Evolutionary conservation across 2,329 filamentous ascomycete genomes (phyloP), one percentile per base, ranked within the genome.

Genomic region (Teratosphaeriaceae sp.): DNA sequence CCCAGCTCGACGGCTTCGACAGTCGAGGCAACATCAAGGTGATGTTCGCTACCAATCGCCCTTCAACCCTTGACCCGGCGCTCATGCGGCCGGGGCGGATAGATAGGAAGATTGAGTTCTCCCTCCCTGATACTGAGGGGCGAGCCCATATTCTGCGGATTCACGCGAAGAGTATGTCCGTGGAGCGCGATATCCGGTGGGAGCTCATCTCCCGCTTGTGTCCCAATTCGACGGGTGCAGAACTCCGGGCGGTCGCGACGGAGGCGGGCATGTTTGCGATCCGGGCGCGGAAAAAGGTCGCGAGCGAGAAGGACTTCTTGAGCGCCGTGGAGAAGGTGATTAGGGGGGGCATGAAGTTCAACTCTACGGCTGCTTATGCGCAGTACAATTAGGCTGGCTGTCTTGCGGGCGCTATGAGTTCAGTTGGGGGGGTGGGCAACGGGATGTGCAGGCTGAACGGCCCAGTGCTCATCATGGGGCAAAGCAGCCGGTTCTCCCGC

Each of bases 181-280:
- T 98, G 27, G 92, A 98, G 78, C 82, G 92, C 41, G 92, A 98
- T 63, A 98, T 98, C 61, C 82, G 92, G 69, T 98, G 92, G 92
- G 92, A 98, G 73, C 78, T 98, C 53, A 97, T 98, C 63, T 96
- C 89, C 16, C 84, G 92, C 57, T 76, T 98, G 51, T 98, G 92
- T 71, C 92, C 92, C 54, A 98, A 98, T 70, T 85, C 89, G 41
- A 98, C 92, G 1, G 92, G 92, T 72, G 92, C 92, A 39, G 92
- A 98, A 69, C 71, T 98, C 64, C 80, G 92, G 60, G 94, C 88
- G 71, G 92, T 98, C 48, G 95, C 92, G 55, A 98, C 92, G 7
- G 92, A 98, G 69, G 90, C 92, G 1, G 92, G 92, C 54, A 97
- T 98, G 90, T 98, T 94, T 62, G 92, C 92, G 47, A 96, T 98